Percentiles rank a stretch among this genome's conserved stretches.
Conservation (phyloP, 2,329 filamentous ascomycete species). For the Penicillium sp. region DNA sequence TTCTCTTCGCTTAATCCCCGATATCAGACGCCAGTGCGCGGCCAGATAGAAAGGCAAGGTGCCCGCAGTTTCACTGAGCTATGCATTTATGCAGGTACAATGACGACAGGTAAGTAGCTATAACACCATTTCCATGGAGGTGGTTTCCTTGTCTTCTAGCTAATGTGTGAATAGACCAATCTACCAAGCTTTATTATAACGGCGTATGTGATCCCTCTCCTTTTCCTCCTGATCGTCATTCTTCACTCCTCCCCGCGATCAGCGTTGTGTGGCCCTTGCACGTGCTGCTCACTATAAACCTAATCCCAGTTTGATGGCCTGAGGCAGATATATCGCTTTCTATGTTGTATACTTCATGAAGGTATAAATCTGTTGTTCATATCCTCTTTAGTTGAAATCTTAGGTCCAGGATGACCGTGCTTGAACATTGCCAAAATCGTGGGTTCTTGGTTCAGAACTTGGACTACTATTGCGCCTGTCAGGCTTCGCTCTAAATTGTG, state of each 20-base stretch:
- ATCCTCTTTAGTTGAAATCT: no score
- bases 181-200: background rate
- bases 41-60: background rate
- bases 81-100: constrained; percentile 14
- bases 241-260: constrained; percentile 25
- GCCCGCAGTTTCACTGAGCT: constrained; percentile 5
- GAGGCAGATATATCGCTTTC: background rate
- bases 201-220: constrained; percentile 4
- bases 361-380: background rate
- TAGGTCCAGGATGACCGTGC: background rate
- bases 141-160: no score
- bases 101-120: background rate
- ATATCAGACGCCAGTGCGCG: background rate
- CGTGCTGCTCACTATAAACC: constrained; percentile 22
- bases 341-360: background rate
- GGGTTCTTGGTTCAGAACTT: background rate
- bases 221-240: constrained; percentile 23
- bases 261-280: constrained; percentile 19
- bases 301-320: constrained; percentile 9
- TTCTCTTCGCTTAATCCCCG: background rate
- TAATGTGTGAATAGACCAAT: background rate
- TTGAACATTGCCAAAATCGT: background rate
- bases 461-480: background rate
- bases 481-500: background rate
- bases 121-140: background rate